A percentile compares a stretch with the other conserved stretches of the same genome.
These are phyloP conservation scores for Truncatella angustata DNA, from an alignment of 2,329 filamentous ascomycete species.

Conservation along the genomic window DNA sequence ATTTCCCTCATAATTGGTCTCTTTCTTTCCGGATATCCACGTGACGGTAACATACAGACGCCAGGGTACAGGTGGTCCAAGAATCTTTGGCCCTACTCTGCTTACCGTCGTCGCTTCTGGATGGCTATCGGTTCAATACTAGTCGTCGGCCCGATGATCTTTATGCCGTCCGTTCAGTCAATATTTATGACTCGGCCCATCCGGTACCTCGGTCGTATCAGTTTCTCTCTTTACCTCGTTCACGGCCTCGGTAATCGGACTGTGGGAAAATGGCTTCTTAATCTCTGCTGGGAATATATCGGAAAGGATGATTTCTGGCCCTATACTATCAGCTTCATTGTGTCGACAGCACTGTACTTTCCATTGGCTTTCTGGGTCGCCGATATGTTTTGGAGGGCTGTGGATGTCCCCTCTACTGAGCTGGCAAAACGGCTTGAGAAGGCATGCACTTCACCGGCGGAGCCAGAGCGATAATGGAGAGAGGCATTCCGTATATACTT, in stretches of 20 bases:
- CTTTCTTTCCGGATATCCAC: slow-evolving; percentile 27
- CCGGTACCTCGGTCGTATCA: slow-evolving; percentile 56
- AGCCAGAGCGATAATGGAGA: background rate
- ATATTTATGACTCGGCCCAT: slow-evolving; percentile 31
- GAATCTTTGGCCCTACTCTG: slow-evolving; percentile 26
- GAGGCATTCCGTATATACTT: too few relatives aligned
- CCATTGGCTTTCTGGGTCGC: slow-evolving; percentile 46
- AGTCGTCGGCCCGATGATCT: slow-evolving; percentile 27
- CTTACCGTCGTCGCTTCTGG: slow-evolving; percentile 29
- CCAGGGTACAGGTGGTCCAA: slow-evolving; percentile 26
- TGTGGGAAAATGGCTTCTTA: slow-evolving; percentile 24
- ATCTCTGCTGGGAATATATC: slow-evolving; percentile 27
- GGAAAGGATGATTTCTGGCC: slow-evolving; percentile 27
- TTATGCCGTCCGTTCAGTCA: slow-evolving; percentile 23
- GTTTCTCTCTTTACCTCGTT: slow-evolving; percentile 57
- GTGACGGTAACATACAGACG: slow-evolving; percentile 24
- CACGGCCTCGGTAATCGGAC: slow-evolving; percentile 43
- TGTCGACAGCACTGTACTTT: slow-evolving; percentile 24
- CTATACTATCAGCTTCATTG: slow-evolving; percentile 23
- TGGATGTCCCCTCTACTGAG: slow-evolving; percentile 26
- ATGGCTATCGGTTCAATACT: slow-evolving; percentile 33
- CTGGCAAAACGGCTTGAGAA: slow-evolving; percentile 26
- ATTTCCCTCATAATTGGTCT: slow-evolving; percentile 21
- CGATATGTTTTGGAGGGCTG: slow-evolving; percentile 44
- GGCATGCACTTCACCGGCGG: slow-evolving; percentile 16